A percentile compares a stretch with the other conserved stretches of the same genome.
These are phyloP conservation scores for Colletotrichum liriopes DNA, from an alignment of 2,329 filamentous ascomycete species.

Conservation along the genomic window DNA sequence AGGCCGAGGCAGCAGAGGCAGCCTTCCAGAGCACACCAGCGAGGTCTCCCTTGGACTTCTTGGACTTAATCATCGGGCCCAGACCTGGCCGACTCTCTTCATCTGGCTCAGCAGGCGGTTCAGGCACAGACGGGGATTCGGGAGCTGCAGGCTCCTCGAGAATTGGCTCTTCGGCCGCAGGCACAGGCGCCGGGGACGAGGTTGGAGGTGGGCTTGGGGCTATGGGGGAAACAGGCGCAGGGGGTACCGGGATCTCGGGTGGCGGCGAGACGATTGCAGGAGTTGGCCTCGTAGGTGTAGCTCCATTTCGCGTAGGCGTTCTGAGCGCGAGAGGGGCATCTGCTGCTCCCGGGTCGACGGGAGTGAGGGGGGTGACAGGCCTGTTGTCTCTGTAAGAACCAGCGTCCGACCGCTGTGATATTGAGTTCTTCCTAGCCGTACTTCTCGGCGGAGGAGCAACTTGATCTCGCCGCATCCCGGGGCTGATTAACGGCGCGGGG, in stretches of 20 bases:
- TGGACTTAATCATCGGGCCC: slow-evolving; percentile 91
- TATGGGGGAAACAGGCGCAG: slow-evolving; percentile 34
- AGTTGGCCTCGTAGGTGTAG: slow-evolving; percentile 29
- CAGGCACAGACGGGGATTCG: slow-evolving; percentile 42
- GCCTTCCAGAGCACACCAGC: slow-evolving; percentile 86
- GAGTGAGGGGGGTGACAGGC: slow-evolving; percentile 46
- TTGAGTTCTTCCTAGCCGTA: slow-evolving; percentile 62
- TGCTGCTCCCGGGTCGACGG: slow-evolving; percentile 18
- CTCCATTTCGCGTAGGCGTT: slow-evolving; percentile 37
- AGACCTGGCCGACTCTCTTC: slow-evolving; percentile 78
- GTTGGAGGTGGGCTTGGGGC: slow-evolving; percentile 17
- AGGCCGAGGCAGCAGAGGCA: slow-evolving; percentile 75
- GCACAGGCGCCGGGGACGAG: slow-evolving; percentile 18
- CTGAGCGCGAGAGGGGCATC: slow-evolving; percentile 32
- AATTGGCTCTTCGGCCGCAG: slow-evolving; percentile 19
- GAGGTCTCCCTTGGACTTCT: slow-evolving; percentile 80
- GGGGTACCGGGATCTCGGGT: slow-evolving; percentile 30
- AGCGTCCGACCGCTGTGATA: slow-evolving; percentile 52
- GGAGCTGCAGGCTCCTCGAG: slow-evolving; percentile 41
- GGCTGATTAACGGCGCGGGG: slow-evolving; percentile 71
- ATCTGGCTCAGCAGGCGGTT: slow-evolving; percentile 49
- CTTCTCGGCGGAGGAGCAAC: slow-evolving; percentile 66
- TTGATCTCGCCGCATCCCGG: slow-evolving; percentile 61
- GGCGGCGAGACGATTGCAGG: slow-evolving; percentile 25
- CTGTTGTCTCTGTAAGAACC: slow-evolving; percentile 53